A percentile compares a stretch with the other conserved stretches of the same genome.
Conservation (phyloP, 106 monocot species). For the Dactylorhiza incarnata region DNA sequence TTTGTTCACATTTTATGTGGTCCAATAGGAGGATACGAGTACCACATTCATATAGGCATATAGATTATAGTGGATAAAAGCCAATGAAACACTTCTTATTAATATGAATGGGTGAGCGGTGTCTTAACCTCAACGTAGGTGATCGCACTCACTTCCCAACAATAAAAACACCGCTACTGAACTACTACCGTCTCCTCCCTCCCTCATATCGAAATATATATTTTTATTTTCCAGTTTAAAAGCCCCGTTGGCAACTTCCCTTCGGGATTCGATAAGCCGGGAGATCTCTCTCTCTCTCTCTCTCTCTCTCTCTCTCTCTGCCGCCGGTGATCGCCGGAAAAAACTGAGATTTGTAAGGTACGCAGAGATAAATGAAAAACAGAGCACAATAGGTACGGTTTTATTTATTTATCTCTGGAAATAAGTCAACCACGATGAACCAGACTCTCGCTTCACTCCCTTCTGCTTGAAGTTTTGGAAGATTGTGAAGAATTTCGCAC, state of each 20-base stretch:
- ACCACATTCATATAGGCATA: too few relatives aligned
- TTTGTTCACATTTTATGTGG: too few relatives aligned
- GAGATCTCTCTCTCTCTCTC: background rate
- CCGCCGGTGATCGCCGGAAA: background rate
- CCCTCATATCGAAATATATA: background rate
- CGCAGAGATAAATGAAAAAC: background rate
- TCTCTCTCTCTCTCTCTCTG: background rate
- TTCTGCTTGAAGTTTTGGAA: background rate
- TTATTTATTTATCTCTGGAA: background rate
- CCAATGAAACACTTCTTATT: background rate
- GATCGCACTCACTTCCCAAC: slow-evolving; percentile 1
- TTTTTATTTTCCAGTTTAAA: background rate
- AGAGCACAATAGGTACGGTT: background rate
- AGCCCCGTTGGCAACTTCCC: background rate
- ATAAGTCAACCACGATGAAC: background rate
- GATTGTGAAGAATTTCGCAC: background rate
- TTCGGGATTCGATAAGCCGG: background rate
- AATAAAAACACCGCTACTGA: background rate
- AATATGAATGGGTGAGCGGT: background rate
- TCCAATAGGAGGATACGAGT: too few relatives aligned
- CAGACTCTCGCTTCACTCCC: background rate
- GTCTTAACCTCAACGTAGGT: background rate
- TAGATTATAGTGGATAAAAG: too few relatives aligned
- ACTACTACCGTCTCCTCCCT: background rate
- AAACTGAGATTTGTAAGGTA: background rate